Evolutionary conservation across 352 stramenopile genomes (phyloP).

Genomic region (Phytophthora lateralis): DNA sequence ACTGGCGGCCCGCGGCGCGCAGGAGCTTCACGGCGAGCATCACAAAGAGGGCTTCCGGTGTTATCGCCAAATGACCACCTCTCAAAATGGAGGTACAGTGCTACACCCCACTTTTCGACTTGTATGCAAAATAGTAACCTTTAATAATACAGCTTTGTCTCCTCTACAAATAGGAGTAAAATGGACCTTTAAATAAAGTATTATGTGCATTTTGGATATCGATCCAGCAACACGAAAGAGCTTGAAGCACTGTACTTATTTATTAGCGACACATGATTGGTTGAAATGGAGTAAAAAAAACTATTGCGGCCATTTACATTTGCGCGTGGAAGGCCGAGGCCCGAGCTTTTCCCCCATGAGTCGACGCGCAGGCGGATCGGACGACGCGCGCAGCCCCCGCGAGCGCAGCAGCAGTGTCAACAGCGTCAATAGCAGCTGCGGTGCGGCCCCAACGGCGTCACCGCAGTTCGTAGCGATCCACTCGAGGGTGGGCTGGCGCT

Average conservation of each 20-base stretch:
- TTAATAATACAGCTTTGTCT: too few species aligned
- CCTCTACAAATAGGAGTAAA: too few species aligned
- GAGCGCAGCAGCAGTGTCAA: constrained; percentile 38
- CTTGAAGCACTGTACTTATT: background rate
- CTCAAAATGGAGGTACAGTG: background rate
- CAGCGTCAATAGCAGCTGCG: constrained; percentile 19
- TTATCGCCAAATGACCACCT: background rate
- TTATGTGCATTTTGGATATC: background rate
- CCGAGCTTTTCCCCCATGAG: constrained; percentile 35
- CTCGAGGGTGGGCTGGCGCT: constrained; percentile 82
- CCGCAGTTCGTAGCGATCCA: constrained; percentile 74
- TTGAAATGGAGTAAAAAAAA: background rate
- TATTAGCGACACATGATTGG: background rate
- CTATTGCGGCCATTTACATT: constrained; percentile 33
- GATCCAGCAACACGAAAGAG: too few species aligned
- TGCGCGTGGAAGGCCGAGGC: constrained; percentile 19
- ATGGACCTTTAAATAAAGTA: too few species aligned
- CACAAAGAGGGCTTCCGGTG: background rate
- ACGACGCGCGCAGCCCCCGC: constrained; percentile 23
- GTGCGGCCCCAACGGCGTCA: background rate
- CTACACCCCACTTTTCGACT: background rate
- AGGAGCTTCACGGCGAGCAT: constrained; percentile 43
- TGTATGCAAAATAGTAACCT: background rate
- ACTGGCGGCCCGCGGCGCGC: constrained; percentile 12
- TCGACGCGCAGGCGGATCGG: constrained; percentile 25